Evolutionary conservation across 345 rosid genomes (phyloP), one percentile per base, ranked within the genome.

Genomic region (Linum lewisii): DNA sequence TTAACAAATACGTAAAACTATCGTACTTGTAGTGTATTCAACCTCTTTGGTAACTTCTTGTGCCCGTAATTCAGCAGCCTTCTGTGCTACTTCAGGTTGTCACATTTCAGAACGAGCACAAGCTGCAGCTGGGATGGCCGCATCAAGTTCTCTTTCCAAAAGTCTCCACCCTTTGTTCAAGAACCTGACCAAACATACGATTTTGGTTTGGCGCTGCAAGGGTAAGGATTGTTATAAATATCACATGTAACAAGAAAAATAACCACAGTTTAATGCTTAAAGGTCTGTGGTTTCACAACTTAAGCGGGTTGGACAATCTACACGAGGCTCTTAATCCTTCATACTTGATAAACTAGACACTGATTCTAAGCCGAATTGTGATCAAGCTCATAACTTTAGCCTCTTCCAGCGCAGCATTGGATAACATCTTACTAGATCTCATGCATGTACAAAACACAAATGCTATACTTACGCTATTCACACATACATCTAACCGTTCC

Each of bases 81-180:
- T 90, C 37, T 94, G 99, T 44, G 82, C 83, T 1, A 95, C 79
- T 77, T 94, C 96, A 32, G 99, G 96, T 60, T 82, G 96, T 29
- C 95, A 78, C 75, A 87, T 94, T 71, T 90, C 97, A 13, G 90
- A 72, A 14, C 95, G 96, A 67, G 95, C 88, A 78, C 77, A 89
- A 23, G 96, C 99, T 51, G 95, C 95, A 19, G 99, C 95, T 62
- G 95, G 79, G 38, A 94, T 87, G 57, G 99, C 96, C 51, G 95
- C 95, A 84, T 90, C 97, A 4, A 94, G 84, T 76, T 86, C 97
- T 71, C 92, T 82, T 76, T 90, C 97, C 68, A 90, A 75, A n/a
- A 62, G 96, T 90, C 76, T 90, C 90, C 29, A 90, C 96, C 62
- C 99, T 83, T 81, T 87, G 97, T 72, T 90, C 93, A 71, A 94